A percentile compares a stretch with the other conserved stretches of the same genome.
Conservation (phyloP, 805 yeast species). For the Grigorovia jiainica region DNA sequence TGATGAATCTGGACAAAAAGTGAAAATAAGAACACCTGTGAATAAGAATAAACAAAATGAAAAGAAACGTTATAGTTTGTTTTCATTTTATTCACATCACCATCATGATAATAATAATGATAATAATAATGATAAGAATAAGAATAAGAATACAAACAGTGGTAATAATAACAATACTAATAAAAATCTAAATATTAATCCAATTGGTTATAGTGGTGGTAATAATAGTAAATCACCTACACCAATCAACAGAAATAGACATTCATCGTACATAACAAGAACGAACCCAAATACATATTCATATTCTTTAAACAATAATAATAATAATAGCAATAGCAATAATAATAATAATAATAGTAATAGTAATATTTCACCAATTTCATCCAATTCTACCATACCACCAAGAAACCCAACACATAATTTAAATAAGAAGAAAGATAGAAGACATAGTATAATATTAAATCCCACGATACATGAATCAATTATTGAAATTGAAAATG, state of each 20-base stretch:
- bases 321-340: background rate
- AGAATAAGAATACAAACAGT: background rate
- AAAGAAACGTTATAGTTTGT: slow-evolving; percentile 1
- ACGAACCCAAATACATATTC: background rate
- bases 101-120: background rate
- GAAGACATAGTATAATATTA: background rate
- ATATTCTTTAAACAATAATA: background rate
- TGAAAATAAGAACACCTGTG: background rate
- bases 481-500: background rate
- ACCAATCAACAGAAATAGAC: background rate
- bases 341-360: background rate
- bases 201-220: background rate
- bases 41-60: background rate
- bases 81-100: background rate
- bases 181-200: no score
- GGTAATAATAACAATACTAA: background rate
- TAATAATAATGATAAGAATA: background rate
- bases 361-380: background rate
- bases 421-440: background rate
- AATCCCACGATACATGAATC: background rate
- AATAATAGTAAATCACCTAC: background rate
- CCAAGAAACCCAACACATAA: background rate
- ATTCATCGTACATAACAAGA: background rate
- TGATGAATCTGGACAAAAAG: background rate
- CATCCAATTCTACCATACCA: background rate